phyloP scores from a whole-genome alignment of 2,329 filamentous ascomycete genomes.

The Massarina eburnea region DNA sequence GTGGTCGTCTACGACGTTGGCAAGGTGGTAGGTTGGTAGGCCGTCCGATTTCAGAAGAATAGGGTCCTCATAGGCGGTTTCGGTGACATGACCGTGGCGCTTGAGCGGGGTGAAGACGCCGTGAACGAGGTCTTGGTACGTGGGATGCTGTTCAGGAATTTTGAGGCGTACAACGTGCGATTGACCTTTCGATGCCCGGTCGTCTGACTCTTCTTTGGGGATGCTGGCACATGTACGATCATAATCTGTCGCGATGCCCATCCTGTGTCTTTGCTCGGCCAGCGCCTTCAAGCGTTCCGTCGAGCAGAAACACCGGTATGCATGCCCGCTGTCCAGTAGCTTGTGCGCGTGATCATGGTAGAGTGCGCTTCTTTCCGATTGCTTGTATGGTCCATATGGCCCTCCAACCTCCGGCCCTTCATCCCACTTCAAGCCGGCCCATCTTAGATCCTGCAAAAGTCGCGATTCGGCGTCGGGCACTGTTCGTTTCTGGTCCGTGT shows the following conservation, averaged over 20 bases:
- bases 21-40: constrained; percentile 93
- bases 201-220: constrained; percentile 66
- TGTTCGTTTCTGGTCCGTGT: constrained; percentile 89
- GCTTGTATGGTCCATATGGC: constrained; percentile 82
- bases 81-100: constrained; percentile 41
- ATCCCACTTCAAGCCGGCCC: constrained; percentile 91
- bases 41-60: constrained; percentile 91
- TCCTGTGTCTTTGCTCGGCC: constrained; percentile 63
- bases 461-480: constrained; percentile 76
- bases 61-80: constrained; percentile 71
- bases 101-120: constrained; percentile 50
- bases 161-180: constrained; percentile 76
- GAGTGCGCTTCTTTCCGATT: constrained; percentile 73
- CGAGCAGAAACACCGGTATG: constrained; percentile 93
- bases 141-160: constrained; percentile 61
- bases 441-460: constrained; percentile 77
- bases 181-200: constrained; percentile 69
- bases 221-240: constrained; percentile 74
- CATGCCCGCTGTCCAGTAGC: constrained; percentile 70
- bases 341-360: constrained; percentile 72
- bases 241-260: constrained; percentile 63
- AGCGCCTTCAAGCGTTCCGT: constrained; percentile 68
- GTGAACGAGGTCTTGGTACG: constrained; percentile 79
- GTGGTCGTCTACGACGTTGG: constrained; percentile 96
- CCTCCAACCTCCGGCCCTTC: constrained; percentile 86